Evolutionary conservation across 176 grass and related monocot species (phyloP), one percentile per base, ranked within the genome.

Genomic region (Oryza rufipogon): DNA sequence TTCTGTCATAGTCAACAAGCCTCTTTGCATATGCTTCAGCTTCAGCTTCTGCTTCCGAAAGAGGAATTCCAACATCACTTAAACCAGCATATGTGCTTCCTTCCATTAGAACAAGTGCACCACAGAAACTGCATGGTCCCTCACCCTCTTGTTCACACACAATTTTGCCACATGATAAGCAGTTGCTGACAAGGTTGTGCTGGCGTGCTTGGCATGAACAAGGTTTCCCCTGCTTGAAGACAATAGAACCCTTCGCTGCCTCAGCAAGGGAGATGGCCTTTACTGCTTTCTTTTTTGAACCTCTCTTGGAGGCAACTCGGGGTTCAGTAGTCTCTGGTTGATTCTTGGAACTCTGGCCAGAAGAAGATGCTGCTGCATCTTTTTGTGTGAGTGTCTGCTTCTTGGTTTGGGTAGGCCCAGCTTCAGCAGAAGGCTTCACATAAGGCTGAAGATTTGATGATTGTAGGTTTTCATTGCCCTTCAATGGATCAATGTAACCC

Each of bases 81-180:
- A 98, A 89, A 81, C 96, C 96, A 78, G 96, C 96, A 95, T 98
- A 98, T 79, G 87, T 90, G 84, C 96, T 98, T 26, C 83, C 93
- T 92, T 98, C 96, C 91, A 83, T 94, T 76, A 98, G 90, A 66
- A 98, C 96, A 28, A 98, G 89, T 36, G 89, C 78, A 68, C 96
- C 96, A 72, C 96, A 98, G 79, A 96, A 98, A 85, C 91, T 98
- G 85, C 96, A 98, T 25, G 91, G 91, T n/a, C 93, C 96, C 77
- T 98, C 91, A 0, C 96, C 96, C 83, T 98, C 96, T 93, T 98
- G 96, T 89, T 94, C 96, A 38, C 96, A 98, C 70, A 98, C 88
- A 77, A 98, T 94, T 76, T 98, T 98, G 39, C 96, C 96, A 92
- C 96, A 98, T 64, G 96, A 98, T 64, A 98, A 90, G 77, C 96